A percentile compares a stretch with the other conserved stretches of the same genome.
Evolutionary conservation across 371 early-diverging fungal genomes (phyloP).

Genomic region (Mucor saturninus): DNA sequence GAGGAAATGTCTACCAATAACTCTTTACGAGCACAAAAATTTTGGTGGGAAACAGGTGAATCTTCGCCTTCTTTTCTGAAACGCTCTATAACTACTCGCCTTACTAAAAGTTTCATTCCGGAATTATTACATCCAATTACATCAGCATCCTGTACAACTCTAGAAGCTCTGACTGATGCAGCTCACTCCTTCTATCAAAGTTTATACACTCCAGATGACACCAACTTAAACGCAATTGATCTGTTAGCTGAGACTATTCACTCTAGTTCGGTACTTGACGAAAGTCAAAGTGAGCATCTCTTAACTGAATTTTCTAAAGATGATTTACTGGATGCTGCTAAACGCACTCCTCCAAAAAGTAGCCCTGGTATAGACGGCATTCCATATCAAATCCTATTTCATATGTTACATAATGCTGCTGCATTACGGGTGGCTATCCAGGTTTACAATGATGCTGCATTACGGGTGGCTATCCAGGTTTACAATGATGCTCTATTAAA

Average conservation of each 20-base stretch:
- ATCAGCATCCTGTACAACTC: no score
- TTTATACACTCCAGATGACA: background rate
- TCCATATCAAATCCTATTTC: constrained; percentile 27
- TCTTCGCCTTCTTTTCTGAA: no score
- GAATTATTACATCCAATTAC: no score
- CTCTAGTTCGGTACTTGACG: background rate
- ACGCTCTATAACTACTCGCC: no score
- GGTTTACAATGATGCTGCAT: no score
- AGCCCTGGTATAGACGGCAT: constrained; percentile 32
- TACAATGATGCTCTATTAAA: constrained; percentile 4
- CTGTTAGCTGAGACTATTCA: background rate
- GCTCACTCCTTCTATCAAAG: background rate
- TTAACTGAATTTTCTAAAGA: background rate
- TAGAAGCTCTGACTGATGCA: no score
- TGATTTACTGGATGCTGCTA: background rate
- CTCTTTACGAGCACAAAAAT: no score
- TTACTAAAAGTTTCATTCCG: no score
- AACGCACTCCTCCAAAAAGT: constrained; percentile 1
- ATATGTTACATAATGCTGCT: background rate
- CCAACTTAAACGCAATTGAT: background rate
- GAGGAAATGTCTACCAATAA: no score
- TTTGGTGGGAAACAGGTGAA: no score
- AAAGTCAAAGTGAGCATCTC: background rate
- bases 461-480: no score
- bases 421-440: background rate